Evolutionary conservation across 164 flowering plant genomes (phyloP), one percentile per base, ranked within the genome.

Genomic region (Magnolia officinalis): DNA sequence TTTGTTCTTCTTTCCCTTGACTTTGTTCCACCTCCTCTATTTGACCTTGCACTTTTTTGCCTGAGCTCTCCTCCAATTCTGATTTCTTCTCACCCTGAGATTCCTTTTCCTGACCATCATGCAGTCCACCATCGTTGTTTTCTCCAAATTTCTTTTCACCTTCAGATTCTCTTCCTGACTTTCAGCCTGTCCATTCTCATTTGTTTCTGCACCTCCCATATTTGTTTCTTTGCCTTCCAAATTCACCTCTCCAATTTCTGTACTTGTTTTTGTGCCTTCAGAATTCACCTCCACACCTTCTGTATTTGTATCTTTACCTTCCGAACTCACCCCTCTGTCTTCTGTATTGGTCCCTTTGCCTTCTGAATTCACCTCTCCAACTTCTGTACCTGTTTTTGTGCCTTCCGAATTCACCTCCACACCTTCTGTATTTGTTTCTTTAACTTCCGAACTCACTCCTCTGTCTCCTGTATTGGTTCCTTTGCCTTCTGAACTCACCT

Each of bases 1-100:
- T 83, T 75, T 86, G 74, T 29, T 81, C 86, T 51, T 71, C 69
- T 2, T 68, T 74, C 0, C 72, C 81, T 74, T 76, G 83, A 58
- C 75, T 82, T 45, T 75, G 80, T 64, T 69, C 80, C 70, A 14
- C 74, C 21, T 76, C 81, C n/a, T 82, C 78, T 29, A 52, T 74
- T 69, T 79, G 67, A 50, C 77, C 75, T 16, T 68, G 76, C 58
- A 29, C 64, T 63, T 67, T 75, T 65, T 75, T 70, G 67, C 49
- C 78, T 2, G 51, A 66, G 69, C 18, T 70, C 31, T 70, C 66
- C 37, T 63, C 77, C 4, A 77, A 67, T 72, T 26, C 18, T 31
- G 50, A 31, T 13, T 31, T 68, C 49, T 68, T 68, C 16, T 68
- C 71, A 68, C 11, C 71, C 14, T 68, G 2, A 68, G 71, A 29